These are phyloP conservation scores for maize (Zea mays) DNA, from an alignment of 176 grass and related monocot genomes.

Conservation along the genomic window Zm-B73-REFERENCE-NAM-5.0 NC_050103.1:120656501-120657000, in stretches of 20 bases:
- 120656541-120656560: slow-evolving; percentile 78
- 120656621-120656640: slow-evolving; percentile 15
- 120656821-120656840: slow-evolving; percentile 52
- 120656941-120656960: neutral
- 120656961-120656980: neutral
- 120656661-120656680: slow-evolving; percentile 21
- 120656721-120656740: slow-evolving; percentile 45
- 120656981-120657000: neutral
- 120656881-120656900: slow-evolving; percentile 79
- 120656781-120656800: slow-evolving; percentile 21
- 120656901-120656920: neutral
- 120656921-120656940: neutral
- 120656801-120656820: slow-evolving; percentile 11
- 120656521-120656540: slow-evolving; percentile 86
- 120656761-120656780: slow-evolving; percentile 13
- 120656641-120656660: neutral
- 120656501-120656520: slow-evolving; percentile 82
- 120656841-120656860: slow-evolving; percentile 67
- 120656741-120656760: slow-evolving; percentile 18
- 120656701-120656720: slow-evolving; percentile 16
- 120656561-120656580: slow-evolving; percentile 68
- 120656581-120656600: slow-evolving; percentile 32
- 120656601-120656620: slow-evolving; percentile 2
- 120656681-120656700: slow-evolving; percentile 42
- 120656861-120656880: slow-evolving; percentile 89